phyloP scores from a whole-genome alignment of 768 basidiomycete genomes.

The Chalciporus sphaerocephalus region DNA sequence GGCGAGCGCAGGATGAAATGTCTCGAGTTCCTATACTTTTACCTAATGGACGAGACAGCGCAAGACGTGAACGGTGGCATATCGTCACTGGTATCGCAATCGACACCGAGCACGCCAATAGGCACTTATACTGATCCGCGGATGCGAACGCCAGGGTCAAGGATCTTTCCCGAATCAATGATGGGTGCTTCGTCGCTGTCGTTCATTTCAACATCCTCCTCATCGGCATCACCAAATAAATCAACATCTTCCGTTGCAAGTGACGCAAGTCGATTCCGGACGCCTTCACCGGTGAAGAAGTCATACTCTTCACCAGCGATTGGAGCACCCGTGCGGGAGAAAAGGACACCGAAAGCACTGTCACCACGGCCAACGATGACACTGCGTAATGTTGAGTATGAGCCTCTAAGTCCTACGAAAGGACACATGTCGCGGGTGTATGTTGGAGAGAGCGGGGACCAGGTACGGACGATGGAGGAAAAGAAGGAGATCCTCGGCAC shows the following conservation, averaged over 20 bases:
- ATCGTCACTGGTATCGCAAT: slow-evolving; percentile 23
- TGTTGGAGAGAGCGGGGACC: slow-evolving; percentile 18
- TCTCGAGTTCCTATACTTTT: slow-evolving; percentile 92
- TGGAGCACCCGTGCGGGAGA: slow-evolving; percentile 20
- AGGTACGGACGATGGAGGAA: slow-evolving; percentile 64
- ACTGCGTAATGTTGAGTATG: slow-evolving; percentile 69
- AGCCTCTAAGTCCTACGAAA: slow-evolving; percentile 70
- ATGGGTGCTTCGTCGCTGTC: slow-evolving; percentile 17
- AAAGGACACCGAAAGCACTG: slow-evolving; percentile 20
- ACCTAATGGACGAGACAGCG: slow-evolving; percentile 77
- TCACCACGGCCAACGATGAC: slow-evolving; percentile 51
- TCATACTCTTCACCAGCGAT: slow-evolving; percentile 19
- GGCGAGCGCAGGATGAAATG: slow-evolving; percentile 77
- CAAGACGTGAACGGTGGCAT: slow-evolving; percentile 5
- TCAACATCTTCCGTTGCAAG: slow-evolving; percentile 39
- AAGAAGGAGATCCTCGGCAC: slow-evolving; percentile 77
- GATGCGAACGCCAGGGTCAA: slow-evolving; percentile 17
- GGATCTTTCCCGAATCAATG: slow-evolving; percentile 22
- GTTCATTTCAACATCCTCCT: slow-evolving; percentile 23
- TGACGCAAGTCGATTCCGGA: slow-evolving; percentile 23
- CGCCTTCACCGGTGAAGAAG: slow-evolving; percentile 44
- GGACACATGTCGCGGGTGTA: slow-evolving; percentile 30
- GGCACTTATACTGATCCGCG: slow-evolving; percentile 23
- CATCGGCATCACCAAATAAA: slow-evolving; percentile 31
- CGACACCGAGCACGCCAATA: slow-evolving; percentile 31